Evolutionary conservation across 2,329 filamentous ascomycete species (phyloP).

Genomic region (Sclerotinia spermophila): DNA sequence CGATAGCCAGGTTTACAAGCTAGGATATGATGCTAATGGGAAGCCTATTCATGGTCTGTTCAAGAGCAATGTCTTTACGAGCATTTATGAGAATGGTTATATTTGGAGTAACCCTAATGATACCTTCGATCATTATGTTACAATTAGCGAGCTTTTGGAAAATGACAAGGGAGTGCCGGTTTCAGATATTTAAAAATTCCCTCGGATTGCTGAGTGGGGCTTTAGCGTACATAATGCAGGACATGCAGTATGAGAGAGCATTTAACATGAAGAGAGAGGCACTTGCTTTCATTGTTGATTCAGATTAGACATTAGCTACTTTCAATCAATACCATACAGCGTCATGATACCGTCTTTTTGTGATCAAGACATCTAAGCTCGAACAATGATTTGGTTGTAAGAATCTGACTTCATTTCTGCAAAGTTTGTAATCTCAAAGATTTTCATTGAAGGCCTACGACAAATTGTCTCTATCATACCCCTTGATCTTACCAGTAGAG

Average conservation of each 20-base stretch:
- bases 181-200: not conserved
- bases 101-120: not conserved
- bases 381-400: too few relatives aligned
- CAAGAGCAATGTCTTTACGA: not conserved
- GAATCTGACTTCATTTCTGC: too few relatives aligned
- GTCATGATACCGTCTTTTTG: too few relatives aligned
- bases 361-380: too few relatives aligned
- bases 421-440: too few relatives aligned
- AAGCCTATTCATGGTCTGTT: not conserved
- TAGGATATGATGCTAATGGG: not conserved
- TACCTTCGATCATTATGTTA: not conserved
- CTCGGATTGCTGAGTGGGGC: not conserved
- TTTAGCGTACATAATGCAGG: not conserved
- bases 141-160: not conserved
- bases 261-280: not conserved
- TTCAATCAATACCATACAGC: not conserved
- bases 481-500: too few relatives aligned
- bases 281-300: not conserved
- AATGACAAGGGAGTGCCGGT: not conserved
- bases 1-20: not conserved
- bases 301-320: not conserved
- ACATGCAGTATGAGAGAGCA: not conserved
- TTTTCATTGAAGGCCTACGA: too few relatives aligned
- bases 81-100: not conserved
- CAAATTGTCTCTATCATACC: too few relatives aligned